Base-by-base conservation (phyloP, 1,139 yeast genomes). In the Debaryomyces udenii region DNA sequence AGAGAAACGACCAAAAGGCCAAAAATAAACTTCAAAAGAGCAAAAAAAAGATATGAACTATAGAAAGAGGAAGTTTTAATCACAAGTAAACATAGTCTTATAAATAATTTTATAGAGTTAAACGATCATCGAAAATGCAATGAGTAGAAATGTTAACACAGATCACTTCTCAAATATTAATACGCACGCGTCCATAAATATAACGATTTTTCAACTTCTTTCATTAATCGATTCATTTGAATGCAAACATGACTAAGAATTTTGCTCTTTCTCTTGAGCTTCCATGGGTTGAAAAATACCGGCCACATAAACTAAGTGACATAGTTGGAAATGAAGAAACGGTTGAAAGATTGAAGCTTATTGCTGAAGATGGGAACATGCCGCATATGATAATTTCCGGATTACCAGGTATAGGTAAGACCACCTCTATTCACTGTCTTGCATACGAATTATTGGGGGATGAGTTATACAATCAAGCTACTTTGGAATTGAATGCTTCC, bases 331-430 rank as follows among this genome's bases (percentile, higher is more conserved):
- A 93, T 55, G 84, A 79, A 45, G 98, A 91, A 49, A 93, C 98
- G 1, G 77, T 93, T 4, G 93, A 86, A 49, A 74, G 98, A 37
- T 74, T 93, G 43, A 81, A 85, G 53, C 78, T 88, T 49, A 91
- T 93, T 41, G 96, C 95, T 4, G 68, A 78, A 40, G 96, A 91
- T 59, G 99, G 99, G 26, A 93, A 93, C 63, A 86, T 93, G 88
- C 99, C 99, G 3, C 97, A 93, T 64, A 74, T 93, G 79, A 90
- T 93, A 53, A 86, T 93, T 33, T 84, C 94, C 10, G 97, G 99
- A 3, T 70, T 90, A 42, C 99, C 99, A 9, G 99, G 99, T 52
- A 91, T 93, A 46, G 99, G 99, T 35, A 93, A 93, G 61, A 93
- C 99, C 6, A 93, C 99, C 0, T 86, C 96, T 1, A 80, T 93